A percentile compares a stretch with the other conserved stretches of the same genome.
Conservation (phyloP, 306 rosid species). For the Lablab purpureus region DNA sequence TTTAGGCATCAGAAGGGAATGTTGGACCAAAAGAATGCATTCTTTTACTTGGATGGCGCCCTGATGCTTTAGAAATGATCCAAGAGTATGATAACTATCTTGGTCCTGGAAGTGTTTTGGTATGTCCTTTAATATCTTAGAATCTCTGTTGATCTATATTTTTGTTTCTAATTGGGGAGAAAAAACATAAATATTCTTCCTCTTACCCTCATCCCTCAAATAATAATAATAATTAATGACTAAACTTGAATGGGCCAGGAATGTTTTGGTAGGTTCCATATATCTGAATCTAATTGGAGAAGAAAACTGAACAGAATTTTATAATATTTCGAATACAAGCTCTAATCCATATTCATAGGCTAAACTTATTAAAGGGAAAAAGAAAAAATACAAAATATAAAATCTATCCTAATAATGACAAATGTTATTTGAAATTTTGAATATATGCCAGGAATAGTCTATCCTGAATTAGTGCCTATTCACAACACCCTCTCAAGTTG, state of each 20-base stretch:
- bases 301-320: neutral
- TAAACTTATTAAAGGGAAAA: neutral
- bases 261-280: neutral
- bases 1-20: conserved; percentile 76
- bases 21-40: conserved; percentile 85
- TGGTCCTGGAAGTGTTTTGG: conserved; percentile 97
- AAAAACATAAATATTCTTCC: neutral
- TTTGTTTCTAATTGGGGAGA: neutral
- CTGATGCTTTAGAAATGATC: conserved; percentile 81
- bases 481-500: neutral
- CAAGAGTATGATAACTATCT: conserved; percentile 96
- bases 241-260: neutral
- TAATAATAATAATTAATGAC: neutral
- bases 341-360: neutral
- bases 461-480: neutral
- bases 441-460: neutral
- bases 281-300: neutral
- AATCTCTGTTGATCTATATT: conserved; percentile 23
- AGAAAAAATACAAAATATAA: neutral
- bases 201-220: neutral
- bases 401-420: neutral
- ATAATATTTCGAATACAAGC: neutral
- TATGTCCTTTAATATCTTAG: conserved; percentile 49
- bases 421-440: neutral
- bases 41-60: conserved; percentile 96